Evolutionary conservation across 345 rosid species (phyloP), one percentile per base, ranked within the genome.

Genomic region (Eucalyptus tenuipes): DNA sequence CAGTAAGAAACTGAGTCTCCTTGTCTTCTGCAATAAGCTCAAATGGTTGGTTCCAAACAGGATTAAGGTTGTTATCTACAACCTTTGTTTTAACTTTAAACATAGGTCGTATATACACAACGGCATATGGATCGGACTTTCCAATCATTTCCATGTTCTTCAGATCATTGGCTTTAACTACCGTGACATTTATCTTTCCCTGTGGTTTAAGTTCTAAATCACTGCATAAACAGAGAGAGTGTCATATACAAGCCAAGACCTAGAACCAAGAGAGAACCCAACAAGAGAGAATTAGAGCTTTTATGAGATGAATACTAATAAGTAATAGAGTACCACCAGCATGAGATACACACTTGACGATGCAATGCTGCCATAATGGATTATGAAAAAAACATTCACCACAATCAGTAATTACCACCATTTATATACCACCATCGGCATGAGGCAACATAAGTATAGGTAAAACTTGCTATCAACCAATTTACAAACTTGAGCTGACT

Each of bases 81-180:
- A 93, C 93, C 40, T 94, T 92, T 88, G 99, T 90, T 94, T 97
- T 98, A 87, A 96, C 95, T 93, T 98, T 98, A 91, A 96, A 95
- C 40, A 96, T 88, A 86, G 99, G 99, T 66, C 98, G 95, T 87
- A 97, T 92, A 88, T 94, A 87, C 85, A 98, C 92, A 55, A 94
- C 94, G 42, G 89, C 99, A 44, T 98, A 98, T 50, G 99, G 99
- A 93, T 98, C 99, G 29, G 99, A 98, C 93, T 97, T 98, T 88
- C 99, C 99, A 88, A 98, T 94, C 97, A 98, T 91, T 93, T 98
- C 99, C 98, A 94, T 94, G 93, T 98, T 98, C 95, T 98, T 98
- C 94, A 98, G 92, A 90, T 94, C 95, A 89, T 91, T 98, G 88
- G 98, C 99, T 92, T 94, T 97, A 88, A 92, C 91, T 80, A 98